Conservation (phyloP, 495 filamentous ascomycete genomes). For the Penicillium subrubescens region DNA sequence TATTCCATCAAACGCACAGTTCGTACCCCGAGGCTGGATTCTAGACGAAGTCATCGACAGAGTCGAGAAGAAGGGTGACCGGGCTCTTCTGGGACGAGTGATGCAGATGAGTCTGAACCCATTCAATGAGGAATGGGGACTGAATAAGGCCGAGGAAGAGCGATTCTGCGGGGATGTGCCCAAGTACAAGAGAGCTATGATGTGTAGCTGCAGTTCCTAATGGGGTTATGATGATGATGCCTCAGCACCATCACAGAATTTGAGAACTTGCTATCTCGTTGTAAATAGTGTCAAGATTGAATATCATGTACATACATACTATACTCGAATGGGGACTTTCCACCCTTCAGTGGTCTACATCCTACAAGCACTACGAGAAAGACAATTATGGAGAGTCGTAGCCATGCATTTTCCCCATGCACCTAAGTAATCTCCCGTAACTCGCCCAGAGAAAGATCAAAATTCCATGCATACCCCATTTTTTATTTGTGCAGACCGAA, state of each 20-base stretch:
- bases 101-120: conserved; percentile 82
- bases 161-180: conserved; percentile 91
- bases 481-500: conserved; percentile 31
- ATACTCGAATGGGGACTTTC: neutral
- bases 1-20: conserved; percentile 37
- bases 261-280: neutral
- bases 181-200: conserved; percentile 70
- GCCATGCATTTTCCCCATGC: conserved; percentile 26
- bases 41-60: conserved; percentile 88
- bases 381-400: conserved; percentile 11
- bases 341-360: neutral
- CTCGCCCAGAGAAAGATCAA: conserved; percentile 16
- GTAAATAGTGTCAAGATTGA: neutral
- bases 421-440: conserved; percentile 30
- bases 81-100: conserved; percentile 70
- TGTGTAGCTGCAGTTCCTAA: conserved; percentile 80
- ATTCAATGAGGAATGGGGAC: conserved; percentile 78
- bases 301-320: neutral
- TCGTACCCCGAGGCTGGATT: conserved; percentile 86
- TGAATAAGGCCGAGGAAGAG: conserved; percentile 70
- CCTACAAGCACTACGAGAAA: neutral
- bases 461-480: conserved; percentile 27
- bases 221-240: no score
- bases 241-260: neutral
- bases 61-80: conserved; percentile 82